phyloP scores from a whole-genome alignment of 768 basidiomycete species.

The Candolleomyces eurysporus region DNA sequence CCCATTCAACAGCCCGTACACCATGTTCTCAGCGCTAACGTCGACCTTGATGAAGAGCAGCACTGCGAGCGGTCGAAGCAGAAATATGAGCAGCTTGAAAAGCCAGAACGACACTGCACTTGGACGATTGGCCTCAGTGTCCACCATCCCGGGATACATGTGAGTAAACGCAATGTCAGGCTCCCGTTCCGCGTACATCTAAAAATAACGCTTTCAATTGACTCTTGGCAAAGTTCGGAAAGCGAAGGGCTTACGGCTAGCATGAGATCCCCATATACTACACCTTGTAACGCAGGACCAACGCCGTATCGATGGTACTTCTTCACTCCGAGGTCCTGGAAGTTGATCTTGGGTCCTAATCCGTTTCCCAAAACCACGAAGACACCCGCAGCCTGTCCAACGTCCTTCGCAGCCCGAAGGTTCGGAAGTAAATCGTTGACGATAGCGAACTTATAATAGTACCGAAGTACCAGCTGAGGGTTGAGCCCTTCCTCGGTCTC shows the following conservation, averaged over 20 bases:
- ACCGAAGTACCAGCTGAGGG: constrained; percentile 34
- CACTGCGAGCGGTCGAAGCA: constrained; percentile 20
- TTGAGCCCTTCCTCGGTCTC: constrained; percentile 45
- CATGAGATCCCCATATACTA: constrained; percentile 39
- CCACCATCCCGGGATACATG: constrained; percentile 38
- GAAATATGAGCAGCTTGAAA: constrained; percentile 13
- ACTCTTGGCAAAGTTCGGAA: background rate
- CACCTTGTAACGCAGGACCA: constrained; percentile 22
- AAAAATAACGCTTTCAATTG: background rate
- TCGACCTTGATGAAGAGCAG: constrained; percentile 18
- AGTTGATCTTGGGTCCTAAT: constrained; percentile 25
- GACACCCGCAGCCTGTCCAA: constrained; percentile 37
- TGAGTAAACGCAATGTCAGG: constrained; percentile 44
- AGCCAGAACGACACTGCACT: constrained; percentile 10
- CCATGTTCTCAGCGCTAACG: constrained; percentile 30
- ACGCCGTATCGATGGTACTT: constrained; percentile 24
- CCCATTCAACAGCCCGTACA: constrained; percentile 24
- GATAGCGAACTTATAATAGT: constrained; percentile 40
- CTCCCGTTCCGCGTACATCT: constrained; percentile 33
- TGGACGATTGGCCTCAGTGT: constrained; percentile 20
- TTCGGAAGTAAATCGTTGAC: constrained; percentile 36
- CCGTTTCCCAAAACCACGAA: constrained; percentile 33
- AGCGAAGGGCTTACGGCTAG: constrained; percentile 23
- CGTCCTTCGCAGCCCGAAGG: constrained; percentile 30
- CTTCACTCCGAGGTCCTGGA: constrained; percentile 39